Evolutionary conservation across 305 asterid species (phyloP).

Genomic region (Fraxinus dipetala): DNA sequence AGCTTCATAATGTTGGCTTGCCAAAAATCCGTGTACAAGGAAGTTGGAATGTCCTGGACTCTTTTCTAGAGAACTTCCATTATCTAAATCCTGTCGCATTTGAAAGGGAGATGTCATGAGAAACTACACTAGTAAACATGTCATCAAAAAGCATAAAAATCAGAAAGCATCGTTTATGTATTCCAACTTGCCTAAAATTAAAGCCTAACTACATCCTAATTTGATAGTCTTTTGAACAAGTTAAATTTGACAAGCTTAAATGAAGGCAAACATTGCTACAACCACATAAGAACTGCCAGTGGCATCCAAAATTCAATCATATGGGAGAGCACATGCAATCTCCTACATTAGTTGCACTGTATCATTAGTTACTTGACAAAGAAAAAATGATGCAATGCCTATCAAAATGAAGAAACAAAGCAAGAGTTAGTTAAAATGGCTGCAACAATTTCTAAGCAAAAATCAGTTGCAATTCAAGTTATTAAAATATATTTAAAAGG

Average conservation of each 20-base stretch:
- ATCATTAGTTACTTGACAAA: not conserved
- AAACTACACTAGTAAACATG: not conserved
- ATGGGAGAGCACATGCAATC: not conserved
- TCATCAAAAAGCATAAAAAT: not conserved
- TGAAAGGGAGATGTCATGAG: not conserved
- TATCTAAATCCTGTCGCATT: not conserved
- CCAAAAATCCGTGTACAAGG: not conserved
- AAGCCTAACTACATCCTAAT: not conserved
- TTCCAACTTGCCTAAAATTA: conserved; percentile 1
- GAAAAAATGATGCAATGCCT: not conserved
- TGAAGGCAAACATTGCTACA: not conserved
- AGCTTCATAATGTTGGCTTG: not conserved
- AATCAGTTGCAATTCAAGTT: not conserved
- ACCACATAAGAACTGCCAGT: not conserved
- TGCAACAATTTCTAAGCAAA: not conserved
- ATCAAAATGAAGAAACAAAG: not conserved
- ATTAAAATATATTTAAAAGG: not conserved
- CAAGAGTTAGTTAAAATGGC: not conserved
- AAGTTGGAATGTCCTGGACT: not conserved
- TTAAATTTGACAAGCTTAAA: not conserved
- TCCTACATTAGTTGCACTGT: not conserved
- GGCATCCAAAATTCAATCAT: not conserved
- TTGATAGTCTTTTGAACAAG: not conserved
- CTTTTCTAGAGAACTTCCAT: not conserved
- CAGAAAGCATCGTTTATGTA: not conserved